phyloP scores from a whole-genome alignment of 2,329 filamentous ascomycete genomes.

The Metarhizium guizhouense region DNA sequence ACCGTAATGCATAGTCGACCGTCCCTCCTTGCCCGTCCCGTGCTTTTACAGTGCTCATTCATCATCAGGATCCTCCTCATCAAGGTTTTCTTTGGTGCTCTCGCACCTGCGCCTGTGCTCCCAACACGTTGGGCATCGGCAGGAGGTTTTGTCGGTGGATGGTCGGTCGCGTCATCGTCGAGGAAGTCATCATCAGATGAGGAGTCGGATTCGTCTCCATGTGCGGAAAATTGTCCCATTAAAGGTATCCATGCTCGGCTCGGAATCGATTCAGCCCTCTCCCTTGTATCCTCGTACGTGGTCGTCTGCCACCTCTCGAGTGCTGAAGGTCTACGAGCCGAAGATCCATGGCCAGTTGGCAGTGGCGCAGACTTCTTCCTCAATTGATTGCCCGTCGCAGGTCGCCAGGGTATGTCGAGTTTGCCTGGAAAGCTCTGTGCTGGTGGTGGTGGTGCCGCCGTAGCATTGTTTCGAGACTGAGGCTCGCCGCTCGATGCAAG shows the following conservation, averaged over 20 bases:
- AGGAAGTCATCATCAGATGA: constrained; percentile 1
- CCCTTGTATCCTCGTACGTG: neutral
- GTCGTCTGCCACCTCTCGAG: constrained; percentile 7
- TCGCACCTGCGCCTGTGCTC: neutral
- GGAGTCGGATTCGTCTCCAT: constrained; percentile 1
- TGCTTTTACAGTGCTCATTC: constrained; percentile 57
- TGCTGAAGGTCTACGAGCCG: neutral
- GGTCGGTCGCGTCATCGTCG: neutral
- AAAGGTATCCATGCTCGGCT: constrained; percentile 7
- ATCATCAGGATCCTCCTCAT: constrained; percentile 1
- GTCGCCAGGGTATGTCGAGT: neutral
- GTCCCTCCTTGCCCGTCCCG: constrained; percentile 57
- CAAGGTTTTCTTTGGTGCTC: neutral
- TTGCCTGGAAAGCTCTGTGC: constrained; percentile 1
- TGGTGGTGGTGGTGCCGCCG: too few relatives aligned
- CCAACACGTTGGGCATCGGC: neutral
- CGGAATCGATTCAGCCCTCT: constrained; percentile 6
- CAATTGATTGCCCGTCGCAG: neutral
- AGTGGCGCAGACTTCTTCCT: constrained; percentile 2
- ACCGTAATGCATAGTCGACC: constrained; percentile 65
- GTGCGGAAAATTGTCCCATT: neutral
- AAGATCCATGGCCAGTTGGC: neutral
- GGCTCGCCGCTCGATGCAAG: neutral
- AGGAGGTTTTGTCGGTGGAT: neutral
- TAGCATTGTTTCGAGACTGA: neutral